These are phyloP conservation scores for Puccinia hordei DNA, from an alignment of 1,284 basidiomycete species.

Conservation along the genomic window DNA sequence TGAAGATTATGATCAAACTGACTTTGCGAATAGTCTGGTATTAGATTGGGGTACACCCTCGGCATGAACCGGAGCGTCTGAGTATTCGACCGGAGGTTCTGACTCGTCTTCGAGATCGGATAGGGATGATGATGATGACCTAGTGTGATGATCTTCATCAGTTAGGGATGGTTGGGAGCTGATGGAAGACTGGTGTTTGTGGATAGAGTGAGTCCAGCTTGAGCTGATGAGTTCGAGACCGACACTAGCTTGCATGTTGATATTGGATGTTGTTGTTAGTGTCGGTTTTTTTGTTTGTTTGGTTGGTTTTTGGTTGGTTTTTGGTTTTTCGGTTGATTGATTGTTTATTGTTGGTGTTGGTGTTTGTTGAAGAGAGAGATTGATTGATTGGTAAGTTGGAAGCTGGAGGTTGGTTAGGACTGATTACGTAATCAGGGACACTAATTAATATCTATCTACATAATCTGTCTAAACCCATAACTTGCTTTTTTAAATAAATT, in stretches of 20 bases:
- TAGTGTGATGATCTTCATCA: neutral
- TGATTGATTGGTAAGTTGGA: no score
- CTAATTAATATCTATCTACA: no score
- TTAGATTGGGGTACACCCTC: slow-evolving; percentile 31
- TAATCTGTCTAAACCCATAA: no score
- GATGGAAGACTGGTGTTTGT: neutral
- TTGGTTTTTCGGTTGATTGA: neutral
- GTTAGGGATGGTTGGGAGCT: slow-evolving; percentile 4
- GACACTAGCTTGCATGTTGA: slow-evolving; percentile 14
- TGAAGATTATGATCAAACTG: no score
- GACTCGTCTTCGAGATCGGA: slow-evolving; percentile 28
- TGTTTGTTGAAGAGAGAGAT: no score
- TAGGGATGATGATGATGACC: neutral
- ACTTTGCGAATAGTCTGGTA: slow-evolving; percentile 28
- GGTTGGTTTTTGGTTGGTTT: neutral
- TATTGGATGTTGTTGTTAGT: neutral
- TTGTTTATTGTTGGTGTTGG: no score
- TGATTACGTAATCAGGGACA: no score
- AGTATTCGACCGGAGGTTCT: slow-evolving; percentile 32
- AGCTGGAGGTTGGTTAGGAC: no score
- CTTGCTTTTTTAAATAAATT: no score
- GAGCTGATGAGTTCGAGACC: slow-evolving; percentile 9
- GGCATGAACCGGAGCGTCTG: slow-evolving; percentile 34
- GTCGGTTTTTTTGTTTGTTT: neutral
- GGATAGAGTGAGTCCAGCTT: neutral